These are phyloP conservation scores for Eugenia klotzschiana DNA, from an alignment of 441 rosid genomes.

Conservation along the genomic window DNA sequence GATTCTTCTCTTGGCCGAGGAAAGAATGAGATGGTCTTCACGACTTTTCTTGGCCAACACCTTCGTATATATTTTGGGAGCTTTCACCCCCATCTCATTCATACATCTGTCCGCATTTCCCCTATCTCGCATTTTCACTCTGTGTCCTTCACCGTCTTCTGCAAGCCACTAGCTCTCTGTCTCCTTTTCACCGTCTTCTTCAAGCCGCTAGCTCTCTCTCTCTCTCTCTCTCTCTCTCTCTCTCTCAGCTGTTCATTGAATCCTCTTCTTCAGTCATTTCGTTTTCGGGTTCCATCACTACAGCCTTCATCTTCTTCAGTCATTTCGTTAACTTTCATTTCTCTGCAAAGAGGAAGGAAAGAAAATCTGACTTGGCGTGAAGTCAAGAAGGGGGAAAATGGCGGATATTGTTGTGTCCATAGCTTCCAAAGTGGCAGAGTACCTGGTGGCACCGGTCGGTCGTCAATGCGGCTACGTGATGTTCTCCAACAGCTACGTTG, in stretches of 20 bases:
- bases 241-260: not conserved
- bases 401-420: accelerated
- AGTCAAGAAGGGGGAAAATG: not conserved
- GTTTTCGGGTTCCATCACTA: not conserved
- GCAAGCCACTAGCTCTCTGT: too few relatives aligned
- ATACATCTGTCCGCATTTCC: not conserved
- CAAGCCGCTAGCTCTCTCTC: too few relatives aligned
- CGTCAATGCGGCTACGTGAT: not conserved
- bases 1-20: too few relatives aligned
- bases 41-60: too few relatives aligned
- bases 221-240: too few relatives aligned
- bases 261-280: not conserved
- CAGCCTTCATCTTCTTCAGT: not conserved
- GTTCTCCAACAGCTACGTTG: accelerated
- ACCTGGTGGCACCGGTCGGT: not conserved
- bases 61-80: not conserved
- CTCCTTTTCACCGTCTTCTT: too few relatives aligned
- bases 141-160: too few relatives aligned
- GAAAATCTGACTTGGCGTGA: not conserved
- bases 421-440: not conserved
- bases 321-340: not conserved
- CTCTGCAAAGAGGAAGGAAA: not conserved
- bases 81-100: not conserved
- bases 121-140: not conserved
- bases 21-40: too few relatives aligned